A percentile compares a stretch with the other conserved stretches of the same genome.
Conservation (phyloP, 2,329 filamentous ascomycete genomes). For the Nemania abortiva region DNA sequence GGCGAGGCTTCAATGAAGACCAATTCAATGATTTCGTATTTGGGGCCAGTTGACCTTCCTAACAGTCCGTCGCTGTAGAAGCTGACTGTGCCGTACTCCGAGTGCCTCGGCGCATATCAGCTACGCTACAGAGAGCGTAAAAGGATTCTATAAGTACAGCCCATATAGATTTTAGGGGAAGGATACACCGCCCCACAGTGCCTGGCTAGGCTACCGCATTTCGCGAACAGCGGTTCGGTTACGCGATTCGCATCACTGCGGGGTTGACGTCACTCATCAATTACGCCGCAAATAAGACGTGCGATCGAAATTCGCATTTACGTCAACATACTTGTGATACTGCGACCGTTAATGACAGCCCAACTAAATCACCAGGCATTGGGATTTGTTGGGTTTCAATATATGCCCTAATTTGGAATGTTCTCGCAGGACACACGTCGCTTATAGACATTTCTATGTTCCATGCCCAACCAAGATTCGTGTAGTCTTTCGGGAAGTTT, state of each 20-base stretch:
- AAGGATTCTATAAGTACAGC: neutral
- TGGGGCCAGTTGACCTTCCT: neutral
- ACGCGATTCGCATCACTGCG: neutral
- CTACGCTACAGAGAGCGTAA: too few species aligned
- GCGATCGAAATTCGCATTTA: constrained; percentile 9
- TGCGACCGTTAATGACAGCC: neutral
- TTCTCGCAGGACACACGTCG: neutral
- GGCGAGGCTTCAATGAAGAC: neutral
- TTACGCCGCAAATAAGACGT: neutral
- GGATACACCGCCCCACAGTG: neutral
- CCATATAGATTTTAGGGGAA: neutral
- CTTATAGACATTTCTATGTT: neutral
- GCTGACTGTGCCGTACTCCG: too few species aligned
- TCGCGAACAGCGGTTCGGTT: neutral
- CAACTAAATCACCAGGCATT: neutral
- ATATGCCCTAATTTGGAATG: neutral
- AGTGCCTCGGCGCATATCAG: neutral
- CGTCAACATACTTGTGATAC: constrained; percentile 15
- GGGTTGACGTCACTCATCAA: constrained; percentile 1
- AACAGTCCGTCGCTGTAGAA: too few species aligned
- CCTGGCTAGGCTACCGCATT: neutral
- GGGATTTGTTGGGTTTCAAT: neutral
- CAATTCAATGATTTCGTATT: too few species aligned
- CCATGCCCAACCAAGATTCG: neutral
- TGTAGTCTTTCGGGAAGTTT: neutral